Evolutionary conservation across 345 rosid genomes (phyloP).

Genomic region (Schrenkiella parvula): DNA sequence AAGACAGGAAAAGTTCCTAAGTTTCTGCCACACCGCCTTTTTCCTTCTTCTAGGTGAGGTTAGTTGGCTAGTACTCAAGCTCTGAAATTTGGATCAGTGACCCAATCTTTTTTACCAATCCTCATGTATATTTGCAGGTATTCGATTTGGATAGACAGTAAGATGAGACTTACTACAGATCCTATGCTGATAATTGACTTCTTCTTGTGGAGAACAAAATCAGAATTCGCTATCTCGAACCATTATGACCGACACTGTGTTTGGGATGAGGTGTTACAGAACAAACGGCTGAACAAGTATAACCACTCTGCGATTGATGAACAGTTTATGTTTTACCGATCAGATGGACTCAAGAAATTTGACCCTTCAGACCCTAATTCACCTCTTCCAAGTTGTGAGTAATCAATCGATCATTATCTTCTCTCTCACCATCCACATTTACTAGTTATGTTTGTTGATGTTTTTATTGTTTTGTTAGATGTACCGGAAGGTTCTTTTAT

Average conservation of each 20-base stretch:
- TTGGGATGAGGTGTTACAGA: constrained; percentile 90
- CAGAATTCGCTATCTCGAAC: constrained; percentile 94
- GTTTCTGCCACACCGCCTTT: constrained; percentile 84
- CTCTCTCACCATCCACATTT: not conserved
- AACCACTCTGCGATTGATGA: constrained; percentile 70
- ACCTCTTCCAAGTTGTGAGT: constrained; percentile 85
- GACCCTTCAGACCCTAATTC: constrained; percentile 51
- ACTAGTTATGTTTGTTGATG: constrained; percentile 10
- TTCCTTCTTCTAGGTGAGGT: constrained; percentile 83
- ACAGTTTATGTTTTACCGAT: constrained; percentile 61
- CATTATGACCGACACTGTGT: constrained; percentile 95
- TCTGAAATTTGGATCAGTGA: constrained; percentile 6
- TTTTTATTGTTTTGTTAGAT: constrained; percentile 50
- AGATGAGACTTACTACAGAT: constrained; percentile 79
- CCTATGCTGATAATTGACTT: constrained; percentile 75
- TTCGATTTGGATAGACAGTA: constrained; percentile 96
- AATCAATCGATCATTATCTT: constrained; percentile 1
- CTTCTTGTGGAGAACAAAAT: constrained; percentile 75
- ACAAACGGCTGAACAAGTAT: constrained; percentile 75
- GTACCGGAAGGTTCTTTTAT: constrained; percentile 98
- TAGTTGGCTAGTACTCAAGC: constrained; percentile 28
- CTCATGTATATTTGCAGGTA: constrained; percentile 45
- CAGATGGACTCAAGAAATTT: constrained; percentile 81
- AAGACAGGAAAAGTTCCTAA: constrained; percentile 96
- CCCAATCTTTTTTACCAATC: not conserved